Base-by-base conservation (phyloP, 495 filamentous ascomycete genomes). In the Hypoxylon intermedium region DNA sequence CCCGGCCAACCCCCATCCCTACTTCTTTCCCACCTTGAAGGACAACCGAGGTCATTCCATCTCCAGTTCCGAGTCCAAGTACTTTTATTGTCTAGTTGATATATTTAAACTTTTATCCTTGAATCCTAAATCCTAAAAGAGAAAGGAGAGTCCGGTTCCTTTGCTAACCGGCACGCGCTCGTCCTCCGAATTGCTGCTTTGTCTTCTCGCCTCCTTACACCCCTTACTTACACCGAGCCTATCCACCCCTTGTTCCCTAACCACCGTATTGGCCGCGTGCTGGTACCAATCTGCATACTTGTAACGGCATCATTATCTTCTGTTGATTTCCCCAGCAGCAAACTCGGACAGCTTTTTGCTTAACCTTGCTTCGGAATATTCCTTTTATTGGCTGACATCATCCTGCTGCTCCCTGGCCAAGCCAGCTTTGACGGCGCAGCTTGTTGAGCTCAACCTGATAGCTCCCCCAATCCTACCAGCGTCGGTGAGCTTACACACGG, bases 361-460 rank as follows among this genome's bases (percentile, higher is more conserved):
- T 36, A 28, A 38, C 21, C 53, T 28, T 23, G 36, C 12, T 2
- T 12, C 54, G 60, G 60, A 45, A 51, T 55, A 65, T 60, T 60
- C 51, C 56, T 52, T 65, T 24, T 13, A 52, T 65, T 18, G 13
- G 61, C 61, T 65, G 61, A 65, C 61, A 59, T 65, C 61, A 59
- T 65, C 49, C 44, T 41, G 47, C 44, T 51, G 36, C 45, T 47
- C 13, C 33, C 38, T 44, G 13, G 16, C 37, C 13, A 15, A 16
- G 37, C 47, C 6, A 62, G 40, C 30, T 28, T 23, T 51, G 43
- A 37, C 33, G 49, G 50, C 41, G 28, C 50, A 47, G 62, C 55
- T 53, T 65, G 62, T 65, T 65, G 62, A 65, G 62, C 62, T 65
- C 62, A 65, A 65, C 62, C 50, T 56, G 33, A 52, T 41, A 53